Evolutionary conservation across 257 asterid species (phyloP), one percentile per base, ranked within the genome.

Genomic region (Capsicum chinense): DNA sequence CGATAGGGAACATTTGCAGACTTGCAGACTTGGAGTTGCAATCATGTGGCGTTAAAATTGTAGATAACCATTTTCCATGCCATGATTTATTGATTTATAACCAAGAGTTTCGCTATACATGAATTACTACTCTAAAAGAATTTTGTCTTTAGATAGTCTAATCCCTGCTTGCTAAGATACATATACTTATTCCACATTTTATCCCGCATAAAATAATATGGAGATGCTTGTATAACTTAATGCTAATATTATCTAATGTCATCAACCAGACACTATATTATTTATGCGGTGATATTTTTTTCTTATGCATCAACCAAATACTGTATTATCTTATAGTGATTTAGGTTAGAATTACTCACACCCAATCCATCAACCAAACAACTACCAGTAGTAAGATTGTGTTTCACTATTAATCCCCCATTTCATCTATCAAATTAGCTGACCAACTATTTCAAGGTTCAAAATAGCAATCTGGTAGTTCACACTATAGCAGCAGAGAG

Each of bases 391-490:
- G 13, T 67, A 67, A 35, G 50, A 37, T 67, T 67, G 13, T 37
- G 76, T 14, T 67, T 67, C 50, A 35, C 76, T 7, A 37, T 37
- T 68, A 37, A 14, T 37, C 76, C 14, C 21, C 52, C 52, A 37
- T 68, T 37, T 68, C 76, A 68, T 68, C 76, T 14, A 68, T 37
- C 52, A 37, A 68, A 68, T 68, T 68, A 68, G 52, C 47, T 17
- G 76, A 68, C 52, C 21, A 67, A 67, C 74, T 67, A 67, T 67
- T 37, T 7, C 50, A 67, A 67, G 76, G 52, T 67, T 67, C 47
- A 37, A 14, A 14, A 67, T 3, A 67, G 76, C 15, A 42, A 16
- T 69, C 54, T 69, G 21, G 14, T 69, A 37, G 54, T 39, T 69
- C 78, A 69, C 16, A 69, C 8, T 69, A 69, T 39, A 69, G 79